Evolutionary conservation across 331 rosid species (phyloP).

Genomic region (Arachis monticola): DNA sequence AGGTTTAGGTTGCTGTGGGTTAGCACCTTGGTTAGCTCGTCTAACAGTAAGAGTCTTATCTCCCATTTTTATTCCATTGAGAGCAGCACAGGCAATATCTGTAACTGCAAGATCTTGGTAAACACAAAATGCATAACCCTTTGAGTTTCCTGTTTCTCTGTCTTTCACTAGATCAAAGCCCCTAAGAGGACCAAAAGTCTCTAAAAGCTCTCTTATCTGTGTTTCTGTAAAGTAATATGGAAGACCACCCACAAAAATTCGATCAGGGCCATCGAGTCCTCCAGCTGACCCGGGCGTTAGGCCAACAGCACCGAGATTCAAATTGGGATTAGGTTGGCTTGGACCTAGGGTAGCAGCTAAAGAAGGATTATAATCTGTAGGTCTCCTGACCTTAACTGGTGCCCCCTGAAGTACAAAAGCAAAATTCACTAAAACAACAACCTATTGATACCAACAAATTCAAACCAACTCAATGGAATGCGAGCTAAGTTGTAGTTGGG

Average conservation of each 20-base stretch:
- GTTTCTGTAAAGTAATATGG: conserved; percentile 95
- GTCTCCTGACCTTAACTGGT: conserved; percentile 98
- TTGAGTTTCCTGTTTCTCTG: conserved; percentile 97
- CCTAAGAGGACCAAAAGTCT: conserved; percentile 93
- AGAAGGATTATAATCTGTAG: conserved; percentile 96
- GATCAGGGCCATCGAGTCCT: conserved; percentile 98
- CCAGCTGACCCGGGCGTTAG: conserved; percentile 94
- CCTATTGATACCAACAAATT: neutral
- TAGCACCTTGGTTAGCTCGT: conserved; percentile 94
- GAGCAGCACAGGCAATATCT: conserved; percentile 97
- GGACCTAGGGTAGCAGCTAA: conserved; percentile 98
- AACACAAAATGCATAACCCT: conserved; percentile 99
- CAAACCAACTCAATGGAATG: neutral
- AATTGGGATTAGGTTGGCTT: conserved; percentile 94
- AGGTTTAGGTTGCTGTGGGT: conserved; percentile 76
- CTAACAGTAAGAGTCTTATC: conserved; percentile 97
- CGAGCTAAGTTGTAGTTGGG: neutral
- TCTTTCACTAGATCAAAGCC: conserved; percentile 98
- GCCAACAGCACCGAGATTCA: conserved; percentile 85
- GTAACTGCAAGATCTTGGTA: conserved; percentile 97
- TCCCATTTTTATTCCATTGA: conserved; percentile 98
- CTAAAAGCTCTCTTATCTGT: conserved; percentile 90
- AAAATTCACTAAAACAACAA: conserved; percentile 2
- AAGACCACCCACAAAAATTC: conserved; percentile 97
- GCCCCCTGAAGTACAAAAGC: conserved; percentile 67